Base-by-base conservation (phyloP, 495 filamentous ascomycete species). In the Hypoxylon fragiforme region DNA sequence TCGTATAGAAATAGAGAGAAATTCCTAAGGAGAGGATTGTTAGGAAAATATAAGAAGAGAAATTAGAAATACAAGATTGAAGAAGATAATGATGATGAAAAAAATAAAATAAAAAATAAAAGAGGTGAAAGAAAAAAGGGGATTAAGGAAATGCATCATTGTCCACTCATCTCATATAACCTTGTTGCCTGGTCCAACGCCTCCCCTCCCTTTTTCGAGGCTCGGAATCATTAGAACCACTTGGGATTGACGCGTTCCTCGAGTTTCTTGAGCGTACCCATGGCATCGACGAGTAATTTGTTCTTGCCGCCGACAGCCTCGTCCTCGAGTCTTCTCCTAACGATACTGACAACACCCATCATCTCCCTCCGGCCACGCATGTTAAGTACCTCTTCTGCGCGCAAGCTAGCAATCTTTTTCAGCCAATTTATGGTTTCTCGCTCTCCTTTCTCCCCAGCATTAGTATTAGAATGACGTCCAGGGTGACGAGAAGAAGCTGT, bases 281-380 rank as follows among this genome's bases (percentile, higher is more conserved):
- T 62, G 3, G 75, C 72, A 39, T 79, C 75, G 38, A 77, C 67
- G 39, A 72, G 74, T 31, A 78, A 55, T 40, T 68, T 62, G 49
- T 53, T 74, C 36, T 65, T 60, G 36, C 62, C 54, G 12, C 75
- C 74, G 12, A 70, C 41, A 11, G 68, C 73, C 34, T 76, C 75
- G 21, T 42, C 58, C 57, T 76, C 74, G 44, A 79, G 62, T 41
- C 63, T 54, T 11, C 65, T 65, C 13, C 66, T 57, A 31, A 74
- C 73, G 50, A 76, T 56, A 1, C 65, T 57, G 32, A 77, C 63
- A 4, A 76, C 73, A 7, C 69, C 65, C 19, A 52, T 61, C 20
- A 66, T 65, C 54, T 72, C 70, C 37, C 52, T 67, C 21, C 65
- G 64, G 7, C 61, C 63, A 11, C 66, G 62, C 19, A 62, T 44